Percentiles rank a stretch among this genome's conserved stretches.
phyloP scores from a whole-genome alignment of 768 basidiomycete genomes.

The Serendipita indica region DNA sequence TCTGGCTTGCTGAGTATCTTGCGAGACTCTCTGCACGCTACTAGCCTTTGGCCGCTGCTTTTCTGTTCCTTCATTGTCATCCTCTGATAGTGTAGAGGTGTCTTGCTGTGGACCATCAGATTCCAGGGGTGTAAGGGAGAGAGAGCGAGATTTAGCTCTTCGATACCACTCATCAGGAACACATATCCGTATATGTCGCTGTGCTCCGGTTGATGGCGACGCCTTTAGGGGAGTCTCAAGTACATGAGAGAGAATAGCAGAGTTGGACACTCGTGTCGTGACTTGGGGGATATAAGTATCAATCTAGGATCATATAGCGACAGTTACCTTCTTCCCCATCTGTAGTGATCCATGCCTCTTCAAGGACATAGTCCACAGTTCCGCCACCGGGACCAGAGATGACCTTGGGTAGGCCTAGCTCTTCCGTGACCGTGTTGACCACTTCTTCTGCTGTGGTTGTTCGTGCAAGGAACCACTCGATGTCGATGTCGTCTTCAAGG shows the following conservation, averaged over 20 bases:
- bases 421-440: constrained; percentile 36
- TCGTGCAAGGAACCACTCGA: constrained; percentile 50
- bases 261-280: constrained; percentile 4
- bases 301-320: background rate
- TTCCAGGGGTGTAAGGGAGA: constrained; percentile 32
- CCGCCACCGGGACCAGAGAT: constrained; percentile 56
- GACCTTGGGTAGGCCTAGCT: constrained; percentile 54
- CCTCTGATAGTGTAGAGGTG: constrained; percentile 23
- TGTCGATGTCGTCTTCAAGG: constrained; percentile 55
- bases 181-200: constrained; percentile 42
- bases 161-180: constrained; percentile 73
- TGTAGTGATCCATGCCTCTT: constrained; percentile 48
- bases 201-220: constrained; percentile 22
- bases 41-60: constrained; percentile 26
- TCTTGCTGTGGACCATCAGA: constrained; percentile 27
- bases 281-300: background rate
- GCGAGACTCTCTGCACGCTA: constrained; percentile 12
- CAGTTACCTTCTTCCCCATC: constrained; percentile 36
- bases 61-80: constrained; percentile 42
- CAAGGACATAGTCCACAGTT: constrained; percentile 54
- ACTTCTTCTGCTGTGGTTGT: constrained; percentile 40
- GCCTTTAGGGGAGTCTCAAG: background rate
- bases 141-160: constrained; percentile 42
- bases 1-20: constrained; percentile 15
- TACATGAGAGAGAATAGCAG: constrained; percentile 11